A percentile compares a stretch with the other conserved stretches of the same genome.
Conservation (phyloP, 805 yeast genomes). For the Metschnikowia picachoensis region DNA sequence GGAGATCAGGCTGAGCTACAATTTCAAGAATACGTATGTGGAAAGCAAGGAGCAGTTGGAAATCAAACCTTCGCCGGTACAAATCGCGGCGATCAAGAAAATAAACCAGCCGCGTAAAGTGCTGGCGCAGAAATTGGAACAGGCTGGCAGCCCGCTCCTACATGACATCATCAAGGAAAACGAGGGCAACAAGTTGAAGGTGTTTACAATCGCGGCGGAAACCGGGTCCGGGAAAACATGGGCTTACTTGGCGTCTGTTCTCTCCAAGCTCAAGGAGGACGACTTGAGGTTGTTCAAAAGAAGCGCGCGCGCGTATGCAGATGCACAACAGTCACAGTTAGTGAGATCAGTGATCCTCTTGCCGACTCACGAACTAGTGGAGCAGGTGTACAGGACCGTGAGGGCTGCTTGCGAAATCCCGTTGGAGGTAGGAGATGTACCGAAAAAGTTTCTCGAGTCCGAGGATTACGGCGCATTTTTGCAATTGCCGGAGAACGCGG, state of each 20-base stretch:
- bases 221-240: conserved; percentile 97
- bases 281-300: conserved; percentile 32
- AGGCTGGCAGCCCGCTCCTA: conserved; percentile 26
- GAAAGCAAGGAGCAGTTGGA: conserved; percentile 28
- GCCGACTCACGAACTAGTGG: conserved; percentile 87
- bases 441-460: conserved; percentile 18
- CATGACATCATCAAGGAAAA: conserved; percentile 28
- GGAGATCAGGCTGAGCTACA: conserved; percentile 44
- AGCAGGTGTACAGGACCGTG: conserved; percentile 61
- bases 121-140: conserved; percentile 22
- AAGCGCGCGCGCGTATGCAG: conserved; percentile 19
- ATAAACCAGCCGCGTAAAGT: conserved; percentile 43
- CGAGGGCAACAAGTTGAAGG: conserved; percentile 39
- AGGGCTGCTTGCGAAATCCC: conserved; percentile 25
- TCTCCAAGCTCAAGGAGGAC: conserved; percentile 63
- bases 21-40: conserved; percentile 31
- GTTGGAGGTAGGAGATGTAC: conserved; percentile 20
- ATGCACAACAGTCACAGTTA: conserved; percentile 25
- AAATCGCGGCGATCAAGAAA: conserved; percentile 64
- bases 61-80: conserved; percentile 74
- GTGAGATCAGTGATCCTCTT: conserved; percentile 73
- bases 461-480: conserved; percentile 23
- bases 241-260: conserved; percentile 77
- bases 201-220: conserved; percentile 86
- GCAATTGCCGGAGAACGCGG: conserved; percentile 19